Base-by-base conservation (phyloP, 1,284 basidiomycete species). In the Leccinum proliferum region DNA sequence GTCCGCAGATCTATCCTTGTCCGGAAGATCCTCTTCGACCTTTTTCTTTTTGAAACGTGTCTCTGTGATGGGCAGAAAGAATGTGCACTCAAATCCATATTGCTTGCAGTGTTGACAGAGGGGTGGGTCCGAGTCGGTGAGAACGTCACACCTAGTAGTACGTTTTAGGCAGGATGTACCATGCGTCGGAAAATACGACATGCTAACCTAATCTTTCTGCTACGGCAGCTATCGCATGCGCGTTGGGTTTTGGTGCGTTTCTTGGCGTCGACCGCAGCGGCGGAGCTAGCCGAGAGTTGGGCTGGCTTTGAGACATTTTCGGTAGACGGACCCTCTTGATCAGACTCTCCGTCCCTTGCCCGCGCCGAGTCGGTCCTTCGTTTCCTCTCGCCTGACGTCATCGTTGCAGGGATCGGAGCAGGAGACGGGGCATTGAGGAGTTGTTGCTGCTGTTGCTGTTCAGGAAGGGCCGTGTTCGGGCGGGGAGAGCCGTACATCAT, bases 11-110 rank as follows among this genome's bases (percentile, higher is more conserved):
- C 64, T 65, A 10, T 75, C 73, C 67, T 73, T 78, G 58, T 73
- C 76, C 0, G 77, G 77, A 0, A 79, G 77, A 66, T 92, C 89
- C 67, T 89, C 89, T 66, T 89, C 88, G 55, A 84, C 66, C 69
- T 90, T 89, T 78, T 94, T 93, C 80, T 96, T 96, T 81, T 98
- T 98, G 83, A 98, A 98, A 12, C 96, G 87, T 0, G 96, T 99
- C 76, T 98, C 96, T 18, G 96, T 94, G 70, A 99, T 98, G 58
- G 96, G 96, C 21, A 98, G 84, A 81, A 97, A 97, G 77, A 96
- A 98, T 12, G 94, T 96, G 75, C 94, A 98, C 67, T 95, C 93
- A 68, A 94, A 92, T 50, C 86, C 84, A 71, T 94, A 94, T 73
- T 94, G 91, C 69, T 92, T 90, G 80, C 92, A 94, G 73, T 94